These are phyloP conservation scores for Heliosperma pusillum DNA, from an alignment of 148 eudicot genomes.

Conservation along the genomic window DNA sequence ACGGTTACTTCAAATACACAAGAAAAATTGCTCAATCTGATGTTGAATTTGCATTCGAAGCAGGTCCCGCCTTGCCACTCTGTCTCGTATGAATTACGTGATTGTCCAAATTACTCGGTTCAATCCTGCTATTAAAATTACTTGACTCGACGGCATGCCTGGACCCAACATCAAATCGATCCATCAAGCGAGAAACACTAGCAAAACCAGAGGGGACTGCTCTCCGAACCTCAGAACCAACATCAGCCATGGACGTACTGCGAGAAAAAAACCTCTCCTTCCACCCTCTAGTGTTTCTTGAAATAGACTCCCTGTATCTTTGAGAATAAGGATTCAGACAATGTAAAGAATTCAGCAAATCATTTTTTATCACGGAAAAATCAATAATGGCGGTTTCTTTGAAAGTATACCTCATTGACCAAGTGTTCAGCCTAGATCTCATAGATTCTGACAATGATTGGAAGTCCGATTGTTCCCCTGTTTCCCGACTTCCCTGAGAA, in stretches of 20 bases:
- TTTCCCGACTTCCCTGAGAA: conserved; percentile 34
- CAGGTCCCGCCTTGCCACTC: background rate
- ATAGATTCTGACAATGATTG: conserved; percentile 42
- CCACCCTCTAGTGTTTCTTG: conserved; percentile 69
- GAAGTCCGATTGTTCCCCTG: conserved; percentile 50
- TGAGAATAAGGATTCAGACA: conserved; percentile 5
- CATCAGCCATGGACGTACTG: conserved; percentile 42
- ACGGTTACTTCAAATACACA: background rate
- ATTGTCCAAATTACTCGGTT: background rate
- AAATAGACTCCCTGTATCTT: conserved; percentile 66
- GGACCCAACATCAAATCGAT: conserved; percentile 43
- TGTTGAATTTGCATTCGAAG: conserved; percentile 15
- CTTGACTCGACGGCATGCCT: conserved; percentile 24
- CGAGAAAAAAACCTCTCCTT: conserved; percentile 68
- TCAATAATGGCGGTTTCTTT: background rate
- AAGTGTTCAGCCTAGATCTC: conserved; percentile 46
- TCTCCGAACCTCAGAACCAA: conserved; percentile 57
- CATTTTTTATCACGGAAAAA: background rate
- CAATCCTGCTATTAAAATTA: conserved; percentile 12
- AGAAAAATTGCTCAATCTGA: conserved; percentile 18
- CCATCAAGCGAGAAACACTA: conserved; percentile 57
- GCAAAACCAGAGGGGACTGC: conserved; percentile 53
- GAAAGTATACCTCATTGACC: conserved; percentile 47
- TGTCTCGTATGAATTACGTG: conserved; percentile 7
- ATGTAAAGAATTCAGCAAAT: background rate